Evolutionary conservation across 2,329 filamentous ascomycete genomes (phyloP).

Genomic region (Cladosporium sp.): DNA sequence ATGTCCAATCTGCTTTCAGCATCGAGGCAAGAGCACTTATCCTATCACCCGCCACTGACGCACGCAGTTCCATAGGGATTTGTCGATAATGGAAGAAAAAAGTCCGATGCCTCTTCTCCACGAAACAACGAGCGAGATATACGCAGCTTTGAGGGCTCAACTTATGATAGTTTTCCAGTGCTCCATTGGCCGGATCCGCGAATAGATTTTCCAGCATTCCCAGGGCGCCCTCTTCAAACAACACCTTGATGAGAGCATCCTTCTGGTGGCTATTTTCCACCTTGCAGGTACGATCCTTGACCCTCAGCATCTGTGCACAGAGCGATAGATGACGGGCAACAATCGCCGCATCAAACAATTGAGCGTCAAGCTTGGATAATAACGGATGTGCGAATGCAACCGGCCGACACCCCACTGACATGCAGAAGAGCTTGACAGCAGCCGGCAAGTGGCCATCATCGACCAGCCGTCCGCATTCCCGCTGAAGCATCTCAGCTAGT

Average conservation of each 20-base stretch:
- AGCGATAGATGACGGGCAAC: not conserved
- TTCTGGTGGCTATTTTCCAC: not conserved
- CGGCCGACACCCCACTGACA: not conserved
- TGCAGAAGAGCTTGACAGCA: conserved; percentile 9
- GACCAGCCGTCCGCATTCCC: not conserved
- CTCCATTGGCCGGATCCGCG: not conserved
- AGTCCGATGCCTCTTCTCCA: not conserved
- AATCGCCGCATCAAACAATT: not conserved
- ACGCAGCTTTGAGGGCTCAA: conserved; percentile 9
- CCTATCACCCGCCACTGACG: not conserved
- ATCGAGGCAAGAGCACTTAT: not conserved
- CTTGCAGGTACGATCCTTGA: not conserved
- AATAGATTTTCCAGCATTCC: not conserved
- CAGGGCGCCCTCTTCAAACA: not conserved
- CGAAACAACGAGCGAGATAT: conserved; percentile 2
- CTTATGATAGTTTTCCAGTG: not conserved
- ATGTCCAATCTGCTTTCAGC: conserved; percentile 20
- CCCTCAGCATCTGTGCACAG: conserved; percentile 5
- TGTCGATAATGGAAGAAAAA: not conserved
- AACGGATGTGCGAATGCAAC: not conserved
- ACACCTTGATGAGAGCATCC: conserved; percentile 1
- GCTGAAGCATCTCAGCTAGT: not conserved
- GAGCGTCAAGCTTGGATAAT: not conserved
- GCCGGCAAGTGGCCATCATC: not conserved
- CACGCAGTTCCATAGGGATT: not conserved